Percentiles rank a stretch among this genome's conserved stretches.
Conservation (phyloP, 768 basidiomycete species). For the Naganishia vishniacii region DNA sequence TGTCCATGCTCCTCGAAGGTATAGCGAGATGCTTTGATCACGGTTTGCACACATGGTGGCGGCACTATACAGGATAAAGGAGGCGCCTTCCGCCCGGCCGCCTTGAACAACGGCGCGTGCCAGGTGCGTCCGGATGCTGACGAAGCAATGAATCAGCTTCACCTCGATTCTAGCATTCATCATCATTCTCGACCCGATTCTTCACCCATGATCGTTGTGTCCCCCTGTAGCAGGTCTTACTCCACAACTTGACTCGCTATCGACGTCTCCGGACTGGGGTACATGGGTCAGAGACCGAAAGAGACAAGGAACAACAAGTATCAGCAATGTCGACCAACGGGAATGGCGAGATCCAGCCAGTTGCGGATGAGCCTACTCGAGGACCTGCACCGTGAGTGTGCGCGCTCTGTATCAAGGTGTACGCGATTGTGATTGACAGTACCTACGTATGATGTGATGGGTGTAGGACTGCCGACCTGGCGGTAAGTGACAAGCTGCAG, state of each 20-base stretch:
- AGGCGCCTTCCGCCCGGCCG: background rate
- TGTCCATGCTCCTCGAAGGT: no score
- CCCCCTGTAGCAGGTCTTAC: background rate
- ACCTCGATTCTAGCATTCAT: background rate
- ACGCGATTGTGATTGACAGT: background rate
- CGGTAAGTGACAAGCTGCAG: background rate
- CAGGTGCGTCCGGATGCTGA: background rate
- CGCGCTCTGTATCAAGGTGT: background rate
- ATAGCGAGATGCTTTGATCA: no score
- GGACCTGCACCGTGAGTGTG: slow-evolving; percentile 10
- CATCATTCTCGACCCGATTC: background rate
- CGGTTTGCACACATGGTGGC: no score
- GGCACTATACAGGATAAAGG: no score
- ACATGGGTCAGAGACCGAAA: background rate
- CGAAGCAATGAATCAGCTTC: background rate
- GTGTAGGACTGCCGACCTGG: slow-evolving; percentile 12
- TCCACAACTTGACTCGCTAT: background rate
- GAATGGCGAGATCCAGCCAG: slow-evolving; percentile 12
- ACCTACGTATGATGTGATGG: background rate
- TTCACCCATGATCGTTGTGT: no score
- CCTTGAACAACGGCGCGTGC: background rate
- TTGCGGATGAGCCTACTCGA: slow-evolving; percentile 1
- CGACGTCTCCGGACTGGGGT: no score
- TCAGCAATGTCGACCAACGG: background rate
- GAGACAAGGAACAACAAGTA: background rate